These are phyloP conservation scores for Coprinellus aureogranulatus DNA, from an alignment of 768 basidiomycete species.

Conservation along the genomic window DNA sequence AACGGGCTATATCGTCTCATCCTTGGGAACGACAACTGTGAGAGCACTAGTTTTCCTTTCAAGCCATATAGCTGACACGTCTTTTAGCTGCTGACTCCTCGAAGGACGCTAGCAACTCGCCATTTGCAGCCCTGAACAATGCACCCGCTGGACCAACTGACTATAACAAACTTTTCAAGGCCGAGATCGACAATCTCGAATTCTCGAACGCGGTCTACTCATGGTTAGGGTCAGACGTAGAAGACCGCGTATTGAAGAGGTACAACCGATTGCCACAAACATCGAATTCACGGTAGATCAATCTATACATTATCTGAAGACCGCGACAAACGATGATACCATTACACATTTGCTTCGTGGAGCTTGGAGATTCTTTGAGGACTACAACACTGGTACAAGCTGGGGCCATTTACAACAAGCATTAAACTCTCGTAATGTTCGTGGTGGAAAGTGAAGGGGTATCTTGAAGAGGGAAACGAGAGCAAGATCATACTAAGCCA, in stretches of 20 bases:
- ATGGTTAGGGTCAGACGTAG: slow-evolving; percentile 82
- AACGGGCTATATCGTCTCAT: slow-evolving; percentile 94
- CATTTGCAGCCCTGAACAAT: slow-evolving; percentile 55
- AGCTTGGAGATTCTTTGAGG: not conserved
- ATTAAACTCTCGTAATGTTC: not conserved
- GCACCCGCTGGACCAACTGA: slow-evolving; percentile 71
- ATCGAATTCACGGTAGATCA: slow-evolving; percentile 19
- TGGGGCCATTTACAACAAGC: not conserved
- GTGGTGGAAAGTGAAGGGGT: slow-evolving; percentile 1
- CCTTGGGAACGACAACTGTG: slow-evolving; percentile 87
- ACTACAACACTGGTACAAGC: not conserved
- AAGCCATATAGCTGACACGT: not conserved
- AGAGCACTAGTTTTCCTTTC: slow-evolving; percentile 24
- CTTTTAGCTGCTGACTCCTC: slow-evolving; percentile 75
- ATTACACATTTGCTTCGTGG: not conserved
- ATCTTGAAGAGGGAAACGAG: not conserved
- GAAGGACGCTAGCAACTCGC: slow-evolving; percentile 67
- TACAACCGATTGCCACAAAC: slow-evolving; percentile 60
- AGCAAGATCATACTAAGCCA: slow-evolving; percentile 68
- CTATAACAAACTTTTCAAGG: slow-evolving; percentile 84
- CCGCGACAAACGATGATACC: not conserved
- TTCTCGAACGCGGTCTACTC: slow-evolving; percentile 83
- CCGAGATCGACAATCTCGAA: slow-evolving; percentile 89
- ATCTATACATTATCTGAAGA: slow-evolving; percentile 4
- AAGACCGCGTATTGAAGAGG: slow-evolving; percentile 71